A percentile compares a stretch with the other conserved stretches of the same genome.
Conservation (phyloP, 495 filamentous ascomycete genomes). For the Xylona heveae region DNA sequence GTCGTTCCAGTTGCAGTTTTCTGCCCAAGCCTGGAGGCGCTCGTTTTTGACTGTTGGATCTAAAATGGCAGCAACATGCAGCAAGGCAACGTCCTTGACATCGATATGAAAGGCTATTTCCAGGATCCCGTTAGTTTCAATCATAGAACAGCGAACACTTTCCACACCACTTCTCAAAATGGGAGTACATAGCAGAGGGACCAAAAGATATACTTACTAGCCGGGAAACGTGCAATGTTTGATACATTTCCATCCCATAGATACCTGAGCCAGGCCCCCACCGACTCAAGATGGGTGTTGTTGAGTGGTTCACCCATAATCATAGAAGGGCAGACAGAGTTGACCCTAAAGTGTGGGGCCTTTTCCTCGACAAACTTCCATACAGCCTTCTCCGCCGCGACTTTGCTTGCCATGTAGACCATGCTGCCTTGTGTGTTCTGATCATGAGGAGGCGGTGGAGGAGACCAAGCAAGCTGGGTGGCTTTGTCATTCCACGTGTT, state of each 20-base stretch:
- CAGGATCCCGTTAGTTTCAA: too few species aligned
- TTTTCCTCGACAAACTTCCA: conserved; percentile 31
- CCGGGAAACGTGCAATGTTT: too few species aligned
- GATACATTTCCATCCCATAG: too few species aligned
- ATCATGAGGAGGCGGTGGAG: conserved; percentile 19
- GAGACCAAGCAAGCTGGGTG: conserved; percentile 21
- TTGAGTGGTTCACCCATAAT: conserved; percentile 7
- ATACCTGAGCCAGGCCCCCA: too few species aligned
- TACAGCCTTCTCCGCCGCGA: conserved; percentile 25
- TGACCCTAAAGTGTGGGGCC: conserved; percentile 25
- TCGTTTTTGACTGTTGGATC: conserved; percentile 16
- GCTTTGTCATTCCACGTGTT: conserved; percentile 28
- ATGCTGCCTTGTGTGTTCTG: conserved; percentile 9
- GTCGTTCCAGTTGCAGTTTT: conserved; percentile 16
- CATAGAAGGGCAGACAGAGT: conserved; percentile 24
- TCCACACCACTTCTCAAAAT: too few species aligned
- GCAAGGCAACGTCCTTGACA: conserved; percentile 24
- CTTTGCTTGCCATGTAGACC: conserved; percentile 34
- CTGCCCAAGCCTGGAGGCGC: conserved; percentile 25
- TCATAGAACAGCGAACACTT: too few species aligned
- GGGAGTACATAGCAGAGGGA: too few species aligned
- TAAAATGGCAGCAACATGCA: conserved; percentile 26
- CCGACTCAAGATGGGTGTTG: not conserved
- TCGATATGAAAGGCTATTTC: conserved; percentile 15
- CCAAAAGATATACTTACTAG: too few species aligned